A percentile compares a stretch with the other conserved stretches of the same genome.
These are phyloP conservation scores for Actinomortierella wolfii DNA, from an alignment of 371 early-diverging fungal genomes.

Conservation along the genomic window DNA sequence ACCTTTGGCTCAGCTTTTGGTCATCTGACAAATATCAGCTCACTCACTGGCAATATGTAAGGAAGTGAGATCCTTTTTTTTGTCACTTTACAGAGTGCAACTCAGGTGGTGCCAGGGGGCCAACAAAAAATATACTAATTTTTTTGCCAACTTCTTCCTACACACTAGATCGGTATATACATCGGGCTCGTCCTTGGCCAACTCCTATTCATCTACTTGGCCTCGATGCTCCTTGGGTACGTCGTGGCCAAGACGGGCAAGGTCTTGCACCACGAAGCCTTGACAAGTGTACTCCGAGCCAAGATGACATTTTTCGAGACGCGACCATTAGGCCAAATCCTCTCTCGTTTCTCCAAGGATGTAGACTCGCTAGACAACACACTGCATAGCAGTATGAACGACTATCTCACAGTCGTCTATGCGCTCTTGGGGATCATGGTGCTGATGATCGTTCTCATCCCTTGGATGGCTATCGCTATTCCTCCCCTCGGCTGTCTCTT, in stretches of 20 bases:
- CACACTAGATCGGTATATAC: slow-evolving; percentile 16
- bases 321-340: slow-evolving; percentile 85
- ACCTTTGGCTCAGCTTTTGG: slow-evolving; percentile 47
- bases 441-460: slow-evolving; percentile 65
- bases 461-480: slow-evolving; percentile 55
- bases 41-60: no score
- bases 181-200: slow-evolving; percentile 35
- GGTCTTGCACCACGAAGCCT: slow-evolving; percentile 38
- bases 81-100: no score
- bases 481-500: slow-evolving; percentile 15
- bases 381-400: slow-evolving; percentile 70
- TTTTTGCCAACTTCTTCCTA: no score
- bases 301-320: slow-evolving; percentile 85
- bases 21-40: slow-evolving; percentile 17
- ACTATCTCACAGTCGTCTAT: slow-evolving; percentile 66
- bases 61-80: no score
- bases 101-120: no score
- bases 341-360: slow-evolving; percentile 76
- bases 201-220: slow-evolving; percentile 28
- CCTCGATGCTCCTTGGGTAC: slow-evolving; percentile 22
- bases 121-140: no score
- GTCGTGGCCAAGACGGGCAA: slow-evolving; percentile 23
- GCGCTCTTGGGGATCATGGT: slow-evolving; percentile 70
- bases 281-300: slow-evolving; percentile 62
- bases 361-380: slow-evolving; percentile 80